Conservation (phyloP, 495 filamentous ascomycete species). For the Tuber magnatum region DNA sequence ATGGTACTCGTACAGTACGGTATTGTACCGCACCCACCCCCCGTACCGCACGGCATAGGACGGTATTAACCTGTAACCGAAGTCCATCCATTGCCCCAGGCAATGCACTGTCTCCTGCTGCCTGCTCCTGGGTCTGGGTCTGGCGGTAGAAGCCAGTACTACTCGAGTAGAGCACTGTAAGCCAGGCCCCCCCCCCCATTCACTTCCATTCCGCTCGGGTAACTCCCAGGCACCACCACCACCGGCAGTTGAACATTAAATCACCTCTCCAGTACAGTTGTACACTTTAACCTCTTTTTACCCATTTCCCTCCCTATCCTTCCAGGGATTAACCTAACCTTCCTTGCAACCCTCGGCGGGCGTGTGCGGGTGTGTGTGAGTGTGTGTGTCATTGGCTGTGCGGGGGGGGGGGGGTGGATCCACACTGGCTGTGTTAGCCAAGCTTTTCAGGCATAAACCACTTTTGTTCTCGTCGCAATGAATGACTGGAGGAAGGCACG, state of each 20-base stretch:
- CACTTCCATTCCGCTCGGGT: not conserved
- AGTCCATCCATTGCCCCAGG: not conserved
- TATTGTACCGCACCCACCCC: not conserved
- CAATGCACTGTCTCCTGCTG: not conserved
- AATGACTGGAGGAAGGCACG: not conserved
- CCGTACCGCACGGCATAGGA: not conserved
- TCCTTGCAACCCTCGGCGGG: not conserved
- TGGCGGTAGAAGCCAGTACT: not conserved
- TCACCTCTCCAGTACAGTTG: not conserved
- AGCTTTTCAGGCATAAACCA: not conserved
- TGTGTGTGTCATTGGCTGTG: not conserved
- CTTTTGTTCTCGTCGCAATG: not conserved
- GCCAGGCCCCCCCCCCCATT: not conserved
- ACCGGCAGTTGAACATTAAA: not conserved
- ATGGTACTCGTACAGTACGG: no score
- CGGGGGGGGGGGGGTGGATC: not conserved
- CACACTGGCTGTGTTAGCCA: not conserved
- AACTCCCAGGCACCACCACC: not conserved
- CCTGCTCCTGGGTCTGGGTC: not conserved
- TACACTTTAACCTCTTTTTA: conserved; percentile 2
- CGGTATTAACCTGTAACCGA: not conserved
- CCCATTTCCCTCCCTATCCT: not conserved
- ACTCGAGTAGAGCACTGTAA: no score
- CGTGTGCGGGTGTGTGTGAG: no score
- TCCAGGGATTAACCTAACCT: not conserved